Conservation (phyloP, 2,329 filamentous ascomycete genomes). For the Simplicillium aogashimaense region DNA sequence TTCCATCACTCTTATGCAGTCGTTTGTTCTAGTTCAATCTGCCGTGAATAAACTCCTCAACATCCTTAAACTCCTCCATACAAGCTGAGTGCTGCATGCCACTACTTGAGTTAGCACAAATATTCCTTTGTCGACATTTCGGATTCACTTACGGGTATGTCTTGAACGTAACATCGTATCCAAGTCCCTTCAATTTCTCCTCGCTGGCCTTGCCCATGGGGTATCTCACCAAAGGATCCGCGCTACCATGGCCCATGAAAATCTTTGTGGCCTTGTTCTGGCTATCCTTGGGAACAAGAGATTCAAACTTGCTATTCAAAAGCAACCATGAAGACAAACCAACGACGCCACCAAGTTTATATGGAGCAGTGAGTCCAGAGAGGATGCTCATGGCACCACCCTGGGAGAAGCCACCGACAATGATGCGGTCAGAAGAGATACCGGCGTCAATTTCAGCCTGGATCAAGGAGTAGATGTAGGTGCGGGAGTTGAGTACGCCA, state of each 20-base stretch:
- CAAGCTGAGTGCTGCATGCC: constrained; percentile 68
- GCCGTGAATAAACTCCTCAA: constrained; percentile 49
- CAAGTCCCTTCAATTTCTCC: constrained; percentile 56
- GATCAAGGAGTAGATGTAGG: constrained; percentile 69
- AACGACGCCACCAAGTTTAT: constrained; percentile 80
- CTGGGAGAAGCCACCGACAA: constrained; percentile 78
- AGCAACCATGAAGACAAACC: constrained; percentile 76
- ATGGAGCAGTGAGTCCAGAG: constrained; percentile 60
- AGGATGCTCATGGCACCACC: constrained; percentile 83
- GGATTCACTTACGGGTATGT: constrained; percentile 53
- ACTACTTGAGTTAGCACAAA: constrained; percentile 24
- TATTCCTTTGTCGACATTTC: background rate
- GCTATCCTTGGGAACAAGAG: constrained; percentile 27
- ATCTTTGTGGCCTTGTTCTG: constrained; percentile 58
- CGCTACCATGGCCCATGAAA: constrained; percentile 73
- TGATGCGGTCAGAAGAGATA: constrained; percentile 70
- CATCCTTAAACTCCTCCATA: constrained; percentile 68
- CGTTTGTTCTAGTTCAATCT: too few species aligned
- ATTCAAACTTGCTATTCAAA: constrained; percentile 40
- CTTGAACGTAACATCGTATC: constrained; percentile 66
- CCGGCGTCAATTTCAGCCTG: constrained; percentile 69
- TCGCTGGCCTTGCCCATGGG: constrained; percentile 59
- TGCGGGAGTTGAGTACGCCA: constrained; percentile 63
- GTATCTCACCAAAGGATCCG: constrained; percentile 62
- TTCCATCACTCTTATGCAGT: too few species aligned